Evolutionary conservation across 257 asterid species (phyloP).

Genomic region (Hygrophila difformis): DNA sequence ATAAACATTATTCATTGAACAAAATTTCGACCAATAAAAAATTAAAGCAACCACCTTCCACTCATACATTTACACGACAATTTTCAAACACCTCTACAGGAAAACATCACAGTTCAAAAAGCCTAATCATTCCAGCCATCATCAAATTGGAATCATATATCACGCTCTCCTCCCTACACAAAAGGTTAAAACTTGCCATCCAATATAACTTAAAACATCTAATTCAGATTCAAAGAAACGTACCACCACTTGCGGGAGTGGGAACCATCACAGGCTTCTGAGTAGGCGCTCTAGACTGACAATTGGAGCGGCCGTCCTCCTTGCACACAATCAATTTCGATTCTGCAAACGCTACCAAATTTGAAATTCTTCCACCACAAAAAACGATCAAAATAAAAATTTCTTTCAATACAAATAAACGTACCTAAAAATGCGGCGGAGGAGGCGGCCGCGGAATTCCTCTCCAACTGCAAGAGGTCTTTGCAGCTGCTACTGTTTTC

Average conservation of each 20-base stretch:
- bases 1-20: too few relatives aligned
- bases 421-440: slow-evolving; percentile 29
- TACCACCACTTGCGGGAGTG: slow-evolving; percentile 59
- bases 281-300: slow-evolving; percentile 23
- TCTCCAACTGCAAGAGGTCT: slow-evolving; percentile 51
- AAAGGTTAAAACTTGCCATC: too few relatives aligned
- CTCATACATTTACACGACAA: too few relatives aligned
- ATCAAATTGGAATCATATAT: too few relatives aligned
- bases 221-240: neutral
- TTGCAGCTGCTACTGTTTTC: slow-evolving; percentile 37
- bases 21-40: too few relatives aligned
- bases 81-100: too few relatives aligned
- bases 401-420: too few relatives aligned
- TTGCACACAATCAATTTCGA: slow-evolving; percentile 54
- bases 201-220: neutral
- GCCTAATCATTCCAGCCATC: too few relatives aligned
- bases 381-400: too few relatives aligned
- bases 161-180: too few relatives aligned
- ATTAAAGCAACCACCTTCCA: too few relatives aligned
- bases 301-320: slow-evolving; percentile 13
- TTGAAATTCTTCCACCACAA: too few relatives aligned
- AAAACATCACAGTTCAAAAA: neutral
- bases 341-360: slow-evolving; percentile 29
- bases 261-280: slow-evolving; percentile 41
- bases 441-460: slow-evolving; percentile 12